A percentile compares a stretch with the other conserved stretches of the same genome.
phyloP scores from a whole-genome alignment of 257 asterid genomes.

The Thymus quinquecostatus region DNA sequence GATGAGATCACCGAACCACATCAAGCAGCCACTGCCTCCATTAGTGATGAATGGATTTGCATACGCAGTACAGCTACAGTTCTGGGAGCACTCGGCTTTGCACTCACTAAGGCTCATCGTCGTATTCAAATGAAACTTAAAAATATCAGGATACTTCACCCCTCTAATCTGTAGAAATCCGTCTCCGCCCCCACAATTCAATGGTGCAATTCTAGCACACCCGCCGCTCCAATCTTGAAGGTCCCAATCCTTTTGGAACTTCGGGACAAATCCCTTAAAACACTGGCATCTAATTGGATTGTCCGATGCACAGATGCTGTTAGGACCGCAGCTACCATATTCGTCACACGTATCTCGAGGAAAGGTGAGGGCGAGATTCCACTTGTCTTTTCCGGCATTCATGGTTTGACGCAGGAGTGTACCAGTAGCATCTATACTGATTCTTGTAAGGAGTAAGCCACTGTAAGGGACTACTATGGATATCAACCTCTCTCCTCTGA shows the following conservation, averaged over 20 bases:
- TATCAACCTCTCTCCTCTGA: neutral
- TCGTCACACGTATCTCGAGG: neutral
- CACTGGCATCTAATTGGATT: slow-evolving; percentile 26
- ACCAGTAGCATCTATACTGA: neutral
- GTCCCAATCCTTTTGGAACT: slow-evolving; percentile 24
- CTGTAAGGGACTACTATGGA: neutral
- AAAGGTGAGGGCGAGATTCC: neutral
- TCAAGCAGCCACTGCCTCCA: slow-evolving; percentile 36
- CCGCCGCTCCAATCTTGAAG: slow-evolving; percentile 34
- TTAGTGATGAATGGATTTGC: slow-evolving; percentile 30
- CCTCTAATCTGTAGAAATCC: slow-evolving; percentile 13
- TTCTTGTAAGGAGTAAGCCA: neutral
- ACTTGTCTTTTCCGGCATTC: neutral
- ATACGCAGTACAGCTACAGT: slow-evolving; percentile 20
- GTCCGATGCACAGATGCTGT: slow-evolving; percentile 23
- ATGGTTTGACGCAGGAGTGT: neutral
- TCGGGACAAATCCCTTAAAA: slow-evolving; percentile 25
- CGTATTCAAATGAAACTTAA: slow-evolving; percentile 5
- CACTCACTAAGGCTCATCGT: slow-evolving; percentile 31
- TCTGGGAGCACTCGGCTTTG: neutral
- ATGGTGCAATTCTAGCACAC: slow-evolving; percentile 25
- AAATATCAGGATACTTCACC: slow-evolving; percentile 29
- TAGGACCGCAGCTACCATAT: neutral
- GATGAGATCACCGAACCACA: slow-evolving; percentile 34
- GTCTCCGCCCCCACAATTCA: slow-evolving; percentile 24